Evolutionary conservation across 257 asterid species (phyloP).

Genomic region (Capsicum pubescens): DNA sequence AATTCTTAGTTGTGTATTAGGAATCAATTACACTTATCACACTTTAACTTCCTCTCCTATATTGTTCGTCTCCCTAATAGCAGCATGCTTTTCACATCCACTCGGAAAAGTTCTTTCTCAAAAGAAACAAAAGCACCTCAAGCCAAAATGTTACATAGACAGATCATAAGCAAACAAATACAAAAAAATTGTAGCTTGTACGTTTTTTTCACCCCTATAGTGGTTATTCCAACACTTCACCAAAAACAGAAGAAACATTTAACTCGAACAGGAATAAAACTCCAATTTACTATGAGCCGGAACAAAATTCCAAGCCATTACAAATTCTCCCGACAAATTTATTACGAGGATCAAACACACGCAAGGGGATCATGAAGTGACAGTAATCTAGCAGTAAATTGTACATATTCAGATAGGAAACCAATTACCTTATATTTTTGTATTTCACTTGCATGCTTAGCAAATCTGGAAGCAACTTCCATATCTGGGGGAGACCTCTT

Average conservation of each 20-base stretch:
- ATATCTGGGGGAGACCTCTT: conserved; percentile 53
- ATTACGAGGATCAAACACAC: not conserved
- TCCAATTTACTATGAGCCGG: not conserved
- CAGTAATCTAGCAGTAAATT: not conserved
- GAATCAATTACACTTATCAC: not conserved
- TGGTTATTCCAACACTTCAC: not conserved
- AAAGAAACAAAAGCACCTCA: too few relatives aligned
- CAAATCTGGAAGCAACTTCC: conserved; percentile 38
- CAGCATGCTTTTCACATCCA: not conserved
- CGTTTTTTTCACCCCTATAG: not conserved
- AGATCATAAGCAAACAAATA: not conserved
- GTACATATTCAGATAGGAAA: not conserved
- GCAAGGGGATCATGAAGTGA: not conserved
- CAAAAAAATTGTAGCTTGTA: not conserved
- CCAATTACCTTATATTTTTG: too few relatives aligned
- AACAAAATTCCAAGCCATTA: not conserved
- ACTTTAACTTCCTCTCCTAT: not conserved
- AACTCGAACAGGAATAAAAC: not conserved
- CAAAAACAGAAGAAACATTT: not conserved
- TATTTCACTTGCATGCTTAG: not conserved
- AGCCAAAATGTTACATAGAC: not conserved
- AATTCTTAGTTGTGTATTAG: too few relatives aligned
- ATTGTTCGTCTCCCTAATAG: not conserved
- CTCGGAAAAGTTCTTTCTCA: not conserved
- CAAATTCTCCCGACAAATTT: too few relatives aligned